These are phyloP conservation scores for Malassezia slooffiae DNA, from an alignment of 1,284 basidiomycete genomes.

Conservation along the genomic window DNA sequence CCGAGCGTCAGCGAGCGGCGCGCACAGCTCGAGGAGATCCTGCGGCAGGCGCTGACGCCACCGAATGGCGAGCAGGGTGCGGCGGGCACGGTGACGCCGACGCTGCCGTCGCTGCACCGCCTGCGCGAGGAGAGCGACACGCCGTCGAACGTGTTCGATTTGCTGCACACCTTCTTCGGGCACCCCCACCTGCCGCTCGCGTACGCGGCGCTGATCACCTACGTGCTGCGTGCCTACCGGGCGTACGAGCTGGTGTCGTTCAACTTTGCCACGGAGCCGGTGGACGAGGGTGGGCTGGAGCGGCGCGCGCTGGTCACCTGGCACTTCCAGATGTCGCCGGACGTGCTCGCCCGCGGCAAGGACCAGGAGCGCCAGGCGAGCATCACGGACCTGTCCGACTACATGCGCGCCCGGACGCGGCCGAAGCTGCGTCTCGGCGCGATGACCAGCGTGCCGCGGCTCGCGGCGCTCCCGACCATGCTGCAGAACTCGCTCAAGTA, in stretches of 20 bases:
- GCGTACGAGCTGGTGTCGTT: slow-evolving; percentile 84
- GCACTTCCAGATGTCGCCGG: slow-evolving; percentile 47
- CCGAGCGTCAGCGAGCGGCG: slow-evolving; percentile 91
- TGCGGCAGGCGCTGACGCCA: slow-evolving; percentile 76
- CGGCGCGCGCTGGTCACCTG: slow-evolving; percentile 44
- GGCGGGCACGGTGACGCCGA: slow-evolving; percentile 56
- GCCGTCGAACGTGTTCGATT: slow-evolving; percentile 91
- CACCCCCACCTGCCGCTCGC: slow-evolving; percentile 59
- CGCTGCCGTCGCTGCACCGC: slow-evolving; percentile 70
- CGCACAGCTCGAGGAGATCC: slow-evolving; percentile 83
- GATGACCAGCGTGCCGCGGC: slow-evolving; percentile 39
- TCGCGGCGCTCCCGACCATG: slow-evolving; percentile 30
- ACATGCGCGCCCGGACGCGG: slow-evolving; percentile 24
- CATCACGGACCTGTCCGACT: slow-evolving; percentile 35
- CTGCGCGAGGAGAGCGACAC: slow-evolving; percentile 91
- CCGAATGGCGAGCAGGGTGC: slow-evolving; percentile 73
- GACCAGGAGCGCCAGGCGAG: slow-evolving; percentile 41
- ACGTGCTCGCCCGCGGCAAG: slow-evolving; percentile 54
- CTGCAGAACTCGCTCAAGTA: slow-evolving; percentile 33
- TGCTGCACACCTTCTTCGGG: slow-evolving; percentile 88
- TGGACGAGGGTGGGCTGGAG: slow-evolving; percentile 56
- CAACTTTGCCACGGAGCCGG: slow-evolving; percentile 66
- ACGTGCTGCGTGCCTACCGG: slow-evolving; percentile 87
- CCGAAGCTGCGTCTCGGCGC: slow-evolving; percentile 38
- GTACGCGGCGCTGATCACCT: slow-evolving; percentile 88